phyloP scores from a whole-genome alignment of 1,139 yeast species.

The Kodamaea derodonti region DNA sequence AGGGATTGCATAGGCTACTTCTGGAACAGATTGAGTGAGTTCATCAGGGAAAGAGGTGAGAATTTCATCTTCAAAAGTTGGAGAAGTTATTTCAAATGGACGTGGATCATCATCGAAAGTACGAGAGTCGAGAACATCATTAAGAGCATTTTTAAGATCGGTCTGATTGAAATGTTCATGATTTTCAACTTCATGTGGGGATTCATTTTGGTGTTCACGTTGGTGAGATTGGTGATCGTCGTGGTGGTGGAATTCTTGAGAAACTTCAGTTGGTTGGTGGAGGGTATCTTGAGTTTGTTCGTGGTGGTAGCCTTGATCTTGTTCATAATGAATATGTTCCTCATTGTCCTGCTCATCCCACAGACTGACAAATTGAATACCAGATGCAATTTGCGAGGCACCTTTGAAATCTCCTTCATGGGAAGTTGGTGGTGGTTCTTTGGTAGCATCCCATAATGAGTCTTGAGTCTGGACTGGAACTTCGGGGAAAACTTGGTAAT shows the following conservation, averaged over 20 bases:
- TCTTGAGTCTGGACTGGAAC: constrained; percentile 20
- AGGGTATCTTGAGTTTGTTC: not conserved
- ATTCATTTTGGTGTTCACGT: not conserved
- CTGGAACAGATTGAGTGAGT: not conserved
- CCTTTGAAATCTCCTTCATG: constrained; percentile 13
- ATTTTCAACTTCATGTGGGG: not conserved
- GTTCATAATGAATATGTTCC: not conserved
- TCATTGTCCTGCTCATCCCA: constrained; percentile 15
- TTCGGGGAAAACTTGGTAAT: constrained; percentile 23
- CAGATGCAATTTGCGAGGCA: constrained; percentile 6
- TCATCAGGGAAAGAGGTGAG: not conserved
- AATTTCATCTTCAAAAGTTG: not conserved
- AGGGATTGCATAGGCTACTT: constrained; percentile 6
- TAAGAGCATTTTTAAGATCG: not conserved
- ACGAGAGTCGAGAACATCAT: not conserved
- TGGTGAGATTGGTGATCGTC: too few relatives aligned
- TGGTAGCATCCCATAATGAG: constrained; percentile 39
- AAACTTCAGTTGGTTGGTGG: constrained; percentile 6
- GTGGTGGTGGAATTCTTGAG: not conserved
- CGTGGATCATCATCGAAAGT: constrained; percentile 3
- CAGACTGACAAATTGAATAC: constrained; percentile 13
- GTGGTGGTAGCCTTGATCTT: not conserved
- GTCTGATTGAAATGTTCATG: not conserved
- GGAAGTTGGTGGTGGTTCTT: constrained; percentile 26
- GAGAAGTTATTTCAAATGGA: not conserved